Base-by-base conservation (phyloP, 768 basidiomycete genomes). In the Pleurotus salmoneostramineus region DNA sequence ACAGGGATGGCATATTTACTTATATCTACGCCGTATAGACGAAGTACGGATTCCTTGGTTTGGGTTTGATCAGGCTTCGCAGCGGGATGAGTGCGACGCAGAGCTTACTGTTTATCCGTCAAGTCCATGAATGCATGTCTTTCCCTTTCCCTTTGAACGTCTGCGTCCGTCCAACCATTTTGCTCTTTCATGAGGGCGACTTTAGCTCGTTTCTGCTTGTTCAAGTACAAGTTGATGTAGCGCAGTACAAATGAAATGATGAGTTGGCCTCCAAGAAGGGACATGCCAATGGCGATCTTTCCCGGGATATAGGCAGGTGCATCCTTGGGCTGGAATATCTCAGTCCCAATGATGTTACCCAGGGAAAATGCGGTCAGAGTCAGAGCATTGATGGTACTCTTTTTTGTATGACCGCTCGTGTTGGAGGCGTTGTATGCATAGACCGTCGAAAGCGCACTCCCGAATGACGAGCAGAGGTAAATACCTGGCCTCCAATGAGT, bases 391-490 rank as follows among this genome's bases (percentile, higher is more conserved):
- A 85, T 77, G 1, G 84, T 86, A 59, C 82, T 80, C 72, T 87
- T 88, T 74, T 88, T 87, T 4, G 85, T 87, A 51, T 85, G 82
- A 0, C 84, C 84, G 33, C 78, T 78, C 0, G 81, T 86, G 65
- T 88, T 86, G 52, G 80, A 80, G 5, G 84, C 82, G 52, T 86
- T 85, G 62, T 83, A 87, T 0, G 85, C 83, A 58, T 87, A 87
- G 6, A 87, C 74, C 0, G 80, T 76, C 0, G 84, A 80, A 6
- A 88, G 66, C 0, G 83, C 80, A 51, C 81, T 83, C 4, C 84
- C 84, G 56, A 83, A 88, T 2, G 82, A 82, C 10, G 77, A 74
- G 33, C 77, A 71, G 31, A 83, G 66, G 57, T 83, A 83, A 6
- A 71, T 71, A 33, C 73, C 83, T 84, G 56, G 11, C 15, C 10